Evolutionary conservation across 2,329 filamentous ascomycete species (phyloP), one percentile per base, ranked within the genome.

Genomic region (Pyrenophora tritici-repentis): DNA sequence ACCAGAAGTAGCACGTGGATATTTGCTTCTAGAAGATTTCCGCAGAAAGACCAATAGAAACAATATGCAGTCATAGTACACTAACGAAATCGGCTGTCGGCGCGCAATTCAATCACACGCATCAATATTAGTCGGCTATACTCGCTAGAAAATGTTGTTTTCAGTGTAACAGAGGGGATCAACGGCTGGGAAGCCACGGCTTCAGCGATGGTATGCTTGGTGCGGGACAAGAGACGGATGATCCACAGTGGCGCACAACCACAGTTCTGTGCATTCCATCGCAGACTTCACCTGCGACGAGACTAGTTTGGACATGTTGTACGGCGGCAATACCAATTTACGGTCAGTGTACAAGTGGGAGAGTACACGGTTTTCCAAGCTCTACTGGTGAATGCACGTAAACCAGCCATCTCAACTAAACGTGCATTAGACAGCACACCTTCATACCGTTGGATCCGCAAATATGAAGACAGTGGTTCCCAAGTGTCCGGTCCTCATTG

Each of bases 241-340:
- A 35, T 50, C 35, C 31, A 22, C 20, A 20, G 9, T n/a, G 46
- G 31, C 18, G 29, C 38, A 18, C 42, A 46, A 50, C 42, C n/a
- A 31, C 20, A 34, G 47, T 22, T 12, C 42, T 36, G 13, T 39
- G 36, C n/a, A 16, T 14, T 32, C 31, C 32, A 37, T 26, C 34
- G 13, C 31, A 50, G 35, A 16, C 4, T n/a, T 50, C 29, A 36
- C 26, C 16, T 24, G 33, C 12, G 20, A 9, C 22, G 26, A 16
- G 42, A 22, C 22, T 18, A 14, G 35, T 31, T 26, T 35, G 47
- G 34, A 34, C 36, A 24, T 32, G 36, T 34, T 35, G 36, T 32
- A 50, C 47, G 3, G 16, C 31, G 24, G 32, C 22, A 9, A 17
- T n/a, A 31, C 17, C 12, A 16, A 18, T 22, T 39, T 26, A 40